phyloP scores from a whole-genome alignment of 2,329 filamentous ascomycete species.

The Colletotrichum musicola region DNA sequence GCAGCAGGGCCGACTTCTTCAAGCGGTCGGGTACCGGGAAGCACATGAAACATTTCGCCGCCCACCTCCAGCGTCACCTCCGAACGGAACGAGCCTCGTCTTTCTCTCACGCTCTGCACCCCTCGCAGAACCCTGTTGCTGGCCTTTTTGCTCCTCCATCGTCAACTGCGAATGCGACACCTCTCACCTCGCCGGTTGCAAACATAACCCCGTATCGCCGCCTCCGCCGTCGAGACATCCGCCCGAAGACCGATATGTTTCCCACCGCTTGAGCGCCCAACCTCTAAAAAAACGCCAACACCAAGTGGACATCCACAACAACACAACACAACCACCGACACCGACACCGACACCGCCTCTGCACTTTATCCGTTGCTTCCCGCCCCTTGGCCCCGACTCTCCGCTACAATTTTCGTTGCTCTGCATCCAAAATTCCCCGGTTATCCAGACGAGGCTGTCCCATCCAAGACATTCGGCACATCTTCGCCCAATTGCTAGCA shows the following conservation, averaged over 20 bases:
- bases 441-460: slow-evolving; percentile 26
- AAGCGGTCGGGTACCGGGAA: slow-evolving; percentile 16
- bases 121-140: not conserved
- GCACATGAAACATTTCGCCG: slow-evolving; percentile 35
- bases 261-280: slow-evolving; percentile 27
- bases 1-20: slow-evolving; percentile 9
- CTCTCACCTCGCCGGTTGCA: not conserved
- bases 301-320: not conserved
- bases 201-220: not conserved
- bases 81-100: not conserved
- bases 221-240: not conserved
- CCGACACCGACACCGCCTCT: slow-evolving; percentile 36
- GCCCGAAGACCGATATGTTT: slow-evolving; percentile 12
- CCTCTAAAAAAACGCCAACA: slow-evolving; percentile 9
- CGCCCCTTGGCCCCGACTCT: slow-evolving; percentile 23
- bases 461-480: slow-evolving; percentile 7
- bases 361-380: slow-evolving; percentile 18
- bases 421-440: slow-evolving; percentile 21
- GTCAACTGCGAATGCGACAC: not conserved
- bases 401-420: slow-evolving; percentile 6
- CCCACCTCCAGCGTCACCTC: slow-evolving; percentile 9
- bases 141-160: not conserved
- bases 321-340: slow-evolving; percentile 7
- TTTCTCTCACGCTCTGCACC: not conserved
- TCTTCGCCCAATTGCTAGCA: slow-evolving; percentile 10